These are phyloP conservation scores for Hydrangea macrophylla DNA, from an alignment of 148 eudicot species.

Conservation along the genomic window DNA sequence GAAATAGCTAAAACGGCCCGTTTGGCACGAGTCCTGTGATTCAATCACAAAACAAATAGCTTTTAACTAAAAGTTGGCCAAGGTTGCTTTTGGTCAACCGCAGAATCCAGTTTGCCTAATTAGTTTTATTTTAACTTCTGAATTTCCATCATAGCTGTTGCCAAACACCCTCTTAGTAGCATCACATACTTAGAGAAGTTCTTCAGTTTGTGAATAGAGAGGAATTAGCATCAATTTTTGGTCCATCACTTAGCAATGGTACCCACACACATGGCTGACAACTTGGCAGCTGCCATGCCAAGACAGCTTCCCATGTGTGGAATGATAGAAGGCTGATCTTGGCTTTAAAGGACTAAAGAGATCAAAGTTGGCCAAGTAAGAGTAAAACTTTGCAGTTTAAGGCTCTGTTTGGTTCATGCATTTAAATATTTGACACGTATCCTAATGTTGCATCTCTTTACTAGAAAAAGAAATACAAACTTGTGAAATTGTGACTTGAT, in stretches of 20 bases:
- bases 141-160: neutral
- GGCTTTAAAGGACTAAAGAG: neutral
- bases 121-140: too few relatives aligned
- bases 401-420: too few relatives aligned
- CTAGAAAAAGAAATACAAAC: neutral
- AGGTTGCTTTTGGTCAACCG: too few relatives aligned
- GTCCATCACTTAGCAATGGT: neutral
- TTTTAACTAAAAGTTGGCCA: too few relatives aligned
- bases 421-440: too few relatives aligned
- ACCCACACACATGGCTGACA: neutral
- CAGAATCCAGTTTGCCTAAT: too few relatives aligned
- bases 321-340: neutral
- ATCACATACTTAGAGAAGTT: neutral
- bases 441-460: neutral
- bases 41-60: too few relatives aligned
- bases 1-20: too few relatives aligned
- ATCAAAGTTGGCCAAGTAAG: too few relatives aligned
- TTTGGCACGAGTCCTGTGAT: too few relatives aligned
- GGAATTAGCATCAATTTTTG: slow-evolving; percentile 1
- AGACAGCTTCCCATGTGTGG: neutral
- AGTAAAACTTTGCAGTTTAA: too few relatives aligned
- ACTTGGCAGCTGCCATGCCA: neutral
- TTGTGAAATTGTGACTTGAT: neutral
- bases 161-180: neutral
- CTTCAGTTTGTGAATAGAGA: neutral